Conservation (phyloP, 495 filamentous ascomycete species). For the Filosporella fistucella region DNA sequence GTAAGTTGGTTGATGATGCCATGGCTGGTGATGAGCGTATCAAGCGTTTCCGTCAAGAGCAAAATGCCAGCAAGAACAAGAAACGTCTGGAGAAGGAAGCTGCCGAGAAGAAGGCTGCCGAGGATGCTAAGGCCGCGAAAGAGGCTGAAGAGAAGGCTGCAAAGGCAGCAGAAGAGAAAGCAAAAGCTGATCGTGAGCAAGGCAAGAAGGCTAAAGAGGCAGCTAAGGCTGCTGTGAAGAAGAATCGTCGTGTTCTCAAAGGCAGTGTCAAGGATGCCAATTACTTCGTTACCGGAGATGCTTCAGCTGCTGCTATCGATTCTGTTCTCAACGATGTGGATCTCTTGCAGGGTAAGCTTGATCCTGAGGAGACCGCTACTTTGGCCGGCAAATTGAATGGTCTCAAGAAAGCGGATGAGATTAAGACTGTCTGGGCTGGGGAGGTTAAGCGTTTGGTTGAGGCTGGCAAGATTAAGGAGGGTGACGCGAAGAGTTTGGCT, state of each 20-base stretch:
- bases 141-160: conserved; percentile 71
- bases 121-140: conserved; percentile 72
- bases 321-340: conserved; percentile 82
- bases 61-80: conserved; percentile 89
- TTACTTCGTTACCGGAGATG: conserved; percentile 70
- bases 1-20: conserved; percentile 82
- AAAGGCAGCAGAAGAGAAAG: conserved; percentile 80
- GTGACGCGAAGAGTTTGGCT: conserved; percentile 51
- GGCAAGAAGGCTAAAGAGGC: conserved; percentile 97
- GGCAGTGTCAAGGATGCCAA: conserved; percentile 91
- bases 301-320: conserved; percentile 72
- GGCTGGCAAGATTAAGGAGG: conserved; percentile 79
- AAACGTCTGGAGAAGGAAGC: conserved; percentile 88
- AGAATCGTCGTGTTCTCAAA: conserved; percentile 96
- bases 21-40: conserved; percentile 85
- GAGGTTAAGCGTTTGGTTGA: conserved; percentile 70
- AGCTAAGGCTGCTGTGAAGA: conserved; percentile 96
- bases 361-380: conserved; percentile 78
- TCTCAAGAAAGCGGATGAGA: conserved; percentile 63
- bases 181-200: conserved; percentile 74
- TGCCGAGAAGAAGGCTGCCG: conserved; percentile 75
- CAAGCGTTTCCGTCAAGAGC: conserved; percentile 90
- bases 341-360: conserved; percentile 81
- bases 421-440: conserved; percentile 59
- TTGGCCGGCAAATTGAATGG: conserved; percentile 73